Evolutionary conservation across 768 basidiomycete species (phyloP).

Genomic region (Dacryopinax spathularia): DNA sequence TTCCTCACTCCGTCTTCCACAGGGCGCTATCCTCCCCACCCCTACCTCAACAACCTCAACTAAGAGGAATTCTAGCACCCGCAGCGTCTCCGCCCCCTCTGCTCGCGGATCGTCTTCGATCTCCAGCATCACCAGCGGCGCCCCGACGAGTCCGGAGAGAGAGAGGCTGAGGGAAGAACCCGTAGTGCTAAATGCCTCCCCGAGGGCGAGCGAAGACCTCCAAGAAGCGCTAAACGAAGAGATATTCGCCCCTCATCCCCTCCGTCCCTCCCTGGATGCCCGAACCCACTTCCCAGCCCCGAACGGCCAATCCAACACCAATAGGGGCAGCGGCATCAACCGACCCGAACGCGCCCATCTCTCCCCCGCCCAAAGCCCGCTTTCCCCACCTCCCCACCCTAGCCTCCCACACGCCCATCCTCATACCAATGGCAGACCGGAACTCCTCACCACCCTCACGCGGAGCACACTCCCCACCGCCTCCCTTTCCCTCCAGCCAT

Average conservation of each 20-base stretch:
- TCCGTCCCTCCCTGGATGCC: no score
- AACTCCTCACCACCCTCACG: conserved; percentile 34
- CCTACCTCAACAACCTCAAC: no score
- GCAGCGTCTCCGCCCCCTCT: no score
- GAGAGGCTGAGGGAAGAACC: background rate
- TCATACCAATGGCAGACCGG: background rate
- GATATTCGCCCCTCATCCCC: background rate
- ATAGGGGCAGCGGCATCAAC: background rate
- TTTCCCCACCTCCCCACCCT: background rate
- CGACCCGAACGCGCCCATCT: background rate
- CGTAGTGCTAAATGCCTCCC: background rate
- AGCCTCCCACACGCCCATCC: background rate
- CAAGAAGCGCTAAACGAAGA: background rate
- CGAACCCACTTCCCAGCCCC: background rate
- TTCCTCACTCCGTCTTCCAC: background rate
- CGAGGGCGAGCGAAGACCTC: background rate
- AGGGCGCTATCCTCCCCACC: background rate
- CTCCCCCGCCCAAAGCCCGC: background rate
- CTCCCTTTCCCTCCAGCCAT: conserved; percentile 24
- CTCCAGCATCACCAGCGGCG: background rate
- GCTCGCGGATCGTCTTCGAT: no score
- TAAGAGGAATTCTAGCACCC: no score
- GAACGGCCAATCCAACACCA: background rate
- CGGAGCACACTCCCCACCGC: conserved; percentile 51
- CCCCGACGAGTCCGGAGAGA: background rate